A percentile compares a stretch with the other conserved stretches of the same genome.
These are phyloP conservation scores for Exophiala mesophila DNA, from an alignment of 2,329 filamentous ascomycete species.

Conservation along the genomic window DNA sequence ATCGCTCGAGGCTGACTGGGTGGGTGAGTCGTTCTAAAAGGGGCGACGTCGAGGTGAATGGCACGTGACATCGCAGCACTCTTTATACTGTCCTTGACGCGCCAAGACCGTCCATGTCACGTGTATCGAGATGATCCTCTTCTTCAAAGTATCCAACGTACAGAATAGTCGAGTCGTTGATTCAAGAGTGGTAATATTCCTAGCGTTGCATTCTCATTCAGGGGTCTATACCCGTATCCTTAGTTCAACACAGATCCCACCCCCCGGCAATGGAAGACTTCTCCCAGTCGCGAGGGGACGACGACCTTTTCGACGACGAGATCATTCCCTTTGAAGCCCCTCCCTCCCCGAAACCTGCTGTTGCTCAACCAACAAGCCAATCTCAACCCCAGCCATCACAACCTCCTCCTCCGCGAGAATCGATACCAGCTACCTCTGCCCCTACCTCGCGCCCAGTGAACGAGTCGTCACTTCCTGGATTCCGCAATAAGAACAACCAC, in stretches of 20 bases:
- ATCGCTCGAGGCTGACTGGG: too few relatives aligned
- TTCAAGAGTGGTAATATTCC: too few relatives aligned
- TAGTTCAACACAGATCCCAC: not conserved
- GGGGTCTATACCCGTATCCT: too few relatives aligned
- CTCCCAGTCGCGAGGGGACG: slow-evolving; percentile 46
- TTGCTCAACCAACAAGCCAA: slow-evolving; percentile 18
- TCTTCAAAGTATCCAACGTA: too few relatives aligned
- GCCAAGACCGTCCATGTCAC: too few relatives aligned
- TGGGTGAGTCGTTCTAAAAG: too few relatives aligned
- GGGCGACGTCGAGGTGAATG: too few relatives aligned
- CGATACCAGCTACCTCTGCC: not conserved
- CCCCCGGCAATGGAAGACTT: slow-evolving; percentile 41
- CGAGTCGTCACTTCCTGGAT: slow-evolving; percentile 4
- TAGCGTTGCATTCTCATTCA: too few relatives aligned
- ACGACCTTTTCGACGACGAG: slow-evolving; percentile 49
- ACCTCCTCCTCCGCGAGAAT: slow-evolving; percentile 5
- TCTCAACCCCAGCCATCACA: slow-evolving; percentile 13
- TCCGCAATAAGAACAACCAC: slow-evolving; percentile 12
- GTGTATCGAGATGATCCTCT: too few relatives aligned
- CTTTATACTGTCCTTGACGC: too few relatives aligned
- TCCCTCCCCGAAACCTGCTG: slow-evolving; percentile 25
- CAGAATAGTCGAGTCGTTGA: too few relatives aligned
- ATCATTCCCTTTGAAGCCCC: slow-evolving; percentile 41
- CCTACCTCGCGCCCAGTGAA: slow-evolving; percentile 1
- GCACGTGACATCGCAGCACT: too few relatives aligned